Percentiles rank a stretch among this genome's conserved stretches.
These are phyloP conservation scores for Adansonia digitata DNA, from an alignment of 345 rosid genomes.

Conservation along the genomic window DNA sequence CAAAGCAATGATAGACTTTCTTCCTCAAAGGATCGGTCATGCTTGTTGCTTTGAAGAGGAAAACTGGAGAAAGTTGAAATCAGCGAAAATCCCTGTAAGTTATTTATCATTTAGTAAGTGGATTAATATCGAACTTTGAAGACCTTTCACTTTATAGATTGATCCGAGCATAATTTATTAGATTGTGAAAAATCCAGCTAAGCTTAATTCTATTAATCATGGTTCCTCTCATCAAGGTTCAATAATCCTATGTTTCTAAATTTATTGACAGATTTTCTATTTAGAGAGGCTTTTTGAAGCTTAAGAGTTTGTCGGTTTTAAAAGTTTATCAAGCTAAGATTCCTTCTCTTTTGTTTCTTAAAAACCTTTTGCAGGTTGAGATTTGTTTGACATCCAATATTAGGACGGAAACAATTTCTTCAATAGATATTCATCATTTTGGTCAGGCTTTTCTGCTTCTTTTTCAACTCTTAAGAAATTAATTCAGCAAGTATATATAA, in stretches of 20 bases:
- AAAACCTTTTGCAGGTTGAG: constrained; percentile 64
- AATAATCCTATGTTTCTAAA: background rate
- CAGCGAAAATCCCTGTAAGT: constrained; percentile 61
- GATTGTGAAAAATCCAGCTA: background rate
- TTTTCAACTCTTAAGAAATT: background rate
- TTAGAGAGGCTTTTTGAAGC: background rate
- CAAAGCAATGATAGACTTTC: constrained; percentile 77
- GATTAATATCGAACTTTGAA: background rate
- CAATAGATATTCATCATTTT: constrained; percentile 84
- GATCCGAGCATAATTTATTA: background rate
- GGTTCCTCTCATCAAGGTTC: background rate
- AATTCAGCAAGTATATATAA: background rate
- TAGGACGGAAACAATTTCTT: constrained; percentile 67
- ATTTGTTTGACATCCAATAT: constrained; percentile 95
- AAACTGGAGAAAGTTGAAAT: constrained; percentile 61
- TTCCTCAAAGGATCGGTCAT: constrained; percentile 84
- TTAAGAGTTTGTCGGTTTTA: background rate
- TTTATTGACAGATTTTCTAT: background rate
- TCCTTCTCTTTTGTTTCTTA: background rate
- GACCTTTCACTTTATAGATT: background rate
- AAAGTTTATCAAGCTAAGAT: background rate
- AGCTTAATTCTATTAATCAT: background rate
- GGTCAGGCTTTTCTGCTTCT: constrained; percentile 38
- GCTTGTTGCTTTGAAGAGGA: constrained; percentile 67
- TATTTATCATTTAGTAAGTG: background rate